Evolutionary conservation across 768 basidiomycete species (phyloP).

Genomic region (Brasilioporus rufonigricans): DNA sequence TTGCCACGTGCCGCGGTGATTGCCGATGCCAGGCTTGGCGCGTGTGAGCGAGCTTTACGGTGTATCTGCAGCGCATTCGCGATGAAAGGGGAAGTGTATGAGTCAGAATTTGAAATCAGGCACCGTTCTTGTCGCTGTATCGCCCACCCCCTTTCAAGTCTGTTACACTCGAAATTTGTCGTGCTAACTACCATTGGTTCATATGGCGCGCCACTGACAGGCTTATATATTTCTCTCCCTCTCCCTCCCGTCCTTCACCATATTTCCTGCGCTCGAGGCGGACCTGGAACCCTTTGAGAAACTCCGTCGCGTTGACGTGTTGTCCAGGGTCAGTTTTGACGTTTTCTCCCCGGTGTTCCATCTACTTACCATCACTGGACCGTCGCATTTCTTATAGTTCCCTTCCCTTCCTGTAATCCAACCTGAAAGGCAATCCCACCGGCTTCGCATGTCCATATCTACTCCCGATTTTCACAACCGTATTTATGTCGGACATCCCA

Average conservation of each 20-base stretch:
- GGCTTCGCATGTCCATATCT: constrained; percentile 35
- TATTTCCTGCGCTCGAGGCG: constrained; percentile 56
- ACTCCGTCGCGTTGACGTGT: constrained; percentile 44
- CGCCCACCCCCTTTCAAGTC: constrained; percentile 12
- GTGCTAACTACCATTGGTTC: constrained; percentile 10
- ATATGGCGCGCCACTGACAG: constrained; percentile 32
- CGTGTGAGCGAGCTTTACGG: too few species aligned
- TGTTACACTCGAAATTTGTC: constrained; percentile 10
- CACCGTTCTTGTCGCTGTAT: constrained; percentile 11
- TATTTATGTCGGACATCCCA: constrained; percentile 8
- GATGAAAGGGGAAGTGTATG: constrained; percentile 12
- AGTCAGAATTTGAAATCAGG: constrained; percentile 21
- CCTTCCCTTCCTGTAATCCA: constrained; percentile 24
- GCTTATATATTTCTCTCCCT: constrained; percentile 55
- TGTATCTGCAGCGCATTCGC: neutral
- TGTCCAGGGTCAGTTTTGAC: constrained; percentile 20
- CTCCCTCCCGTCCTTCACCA: constrained; percentile 43
- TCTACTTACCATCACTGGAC: neutral
- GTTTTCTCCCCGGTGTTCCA: neutral
- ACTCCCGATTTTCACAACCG: constrained; percentile 32
- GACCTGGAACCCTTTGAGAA: constrained; percentile 64
- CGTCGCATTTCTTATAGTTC: constrained; percentile 5
- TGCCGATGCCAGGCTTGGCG: neutral
- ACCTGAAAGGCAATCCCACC: constrained; percentile 14
- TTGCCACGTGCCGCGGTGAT: constrained; percentile 5